Evolutionary conservation across 768 basidiomycete genomes (phyloP), one percentile per base, ranked within the genome.

Genomic region (Kwoniella pini): DNA sequence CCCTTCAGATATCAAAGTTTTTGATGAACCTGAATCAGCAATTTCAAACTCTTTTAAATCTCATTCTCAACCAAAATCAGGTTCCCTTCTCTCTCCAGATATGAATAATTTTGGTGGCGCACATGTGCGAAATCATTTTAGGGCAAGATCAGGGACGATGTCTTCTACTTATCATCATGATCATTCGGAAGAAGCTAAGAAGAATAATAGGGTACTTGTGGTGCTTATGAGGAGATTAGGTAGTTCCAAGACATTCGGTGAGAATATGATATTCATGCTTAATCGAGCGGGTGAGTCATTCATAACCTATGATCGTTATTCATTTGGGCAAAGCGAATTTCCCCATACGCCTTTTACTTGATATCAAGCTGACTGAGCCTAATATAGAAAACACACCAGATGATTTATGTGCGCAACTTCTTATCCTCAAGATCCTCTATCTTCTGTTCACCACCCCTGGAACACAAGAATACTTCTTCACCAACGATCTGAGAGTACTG

Each of bases 201-300:
- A 71, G 54, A 63, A 68, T 59, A 99, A 99, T 74, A 83, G 91
- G 22, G 87, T 99, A 1, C 78, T 98, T 52, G 82, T 85, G 21
- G 86, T 95, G 0, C 82, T 99, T 22, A 88, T 90, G 82, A 82
- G 88, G n/a, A 85, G 93, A 19, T 79, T 90, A 26, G 87, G 88
- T 3, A 85, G 85, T n/a, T 90, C 87, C 79, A 90, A 90, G 81
- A 96, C 96, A 0, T 96, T 99, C 72, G 93, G 94, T 3, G 94
- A 93, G 80, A 99, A 98, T 75, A 85, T 99, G 83, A 97, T 99
- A 57, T 99, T 97, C 79, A 99, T 99, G 89, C 81, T 99, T 44
- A 98, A 99, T 72, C 87, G 96, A 60, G 89, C 94, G 44, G 84
- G 93, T 94, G 72, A 69, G 89, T 82, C 44, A 27, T 26, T 30